phyloP scores from a whole-genome alignment of 2,329 filamentous ascomycete species.

The Colletotrichum shisoi region DNA sequence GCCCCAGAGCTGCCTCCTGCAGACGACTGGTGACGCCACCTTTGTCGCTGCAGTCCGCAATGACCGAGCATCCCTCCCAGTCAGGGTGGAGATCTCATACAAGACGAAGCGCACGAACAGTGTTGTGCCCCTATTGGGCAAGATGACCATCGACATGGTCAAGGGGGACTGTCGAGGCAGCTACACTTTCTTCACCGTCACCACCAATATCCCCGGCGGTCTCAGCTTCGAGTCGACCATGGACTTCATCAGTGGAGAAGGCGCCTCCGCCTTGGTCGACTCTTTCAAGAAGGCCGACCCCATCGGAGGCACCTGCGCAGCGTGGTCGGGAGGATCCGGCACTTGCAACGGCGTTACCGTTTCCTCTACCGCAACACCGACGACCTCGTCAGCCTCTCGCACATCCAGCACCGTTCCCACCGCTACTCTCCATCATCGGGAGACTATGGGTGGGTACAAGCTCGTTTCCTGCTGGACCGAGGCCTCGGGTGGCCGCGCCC shows the following conservation, averaged over 20 bases:
- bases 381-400: constrained; percentile 39
- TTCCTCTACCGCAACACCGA: constrained; percentile 34
- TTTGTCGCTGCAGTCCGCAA: constrained; percentile 60
- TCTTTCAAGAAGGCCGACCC: constrained; percentile 58
- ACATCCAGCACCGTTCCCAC: constrained; percentile 45
- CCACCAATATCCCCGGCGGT: constrained; percentile 55
- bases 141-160: constrained; percentile 51
- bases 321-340: constrained; percentile 50
- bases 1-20: constrained; percentile 64
- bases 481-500: constrained; percentile 56
- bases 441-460: constrained; percentile 59
- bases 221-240: constrained; percentile 56
- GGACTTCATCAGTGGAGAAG: constrained; percentile 55
- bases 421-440: constrained; percentile 50
- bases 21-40: constrained; percentile 53
- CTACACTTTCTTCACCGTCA: constrained; percentile 59
- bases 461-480: constrained; percentile 69
- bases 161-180: constrained; percentile 56
- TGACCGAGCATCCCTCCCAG: constrained; percentile 54
- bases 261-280: constrained; percentile 50
- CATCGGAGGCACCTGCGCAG: constrained; percentile 55
- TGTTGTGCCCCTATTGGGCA: constrained; percentile 54
- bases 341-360: constrained; percentile 42
- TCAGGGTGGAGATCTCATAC: constrained; percentile 55
- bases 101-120: constrained; percentile 51